A percentile compares a stretch with the other conserved stretches of the same genome.
phyloP scores from a whole-genome alignment of 179 eudicot species.

The Vitellaria paradoxa region DNA sequence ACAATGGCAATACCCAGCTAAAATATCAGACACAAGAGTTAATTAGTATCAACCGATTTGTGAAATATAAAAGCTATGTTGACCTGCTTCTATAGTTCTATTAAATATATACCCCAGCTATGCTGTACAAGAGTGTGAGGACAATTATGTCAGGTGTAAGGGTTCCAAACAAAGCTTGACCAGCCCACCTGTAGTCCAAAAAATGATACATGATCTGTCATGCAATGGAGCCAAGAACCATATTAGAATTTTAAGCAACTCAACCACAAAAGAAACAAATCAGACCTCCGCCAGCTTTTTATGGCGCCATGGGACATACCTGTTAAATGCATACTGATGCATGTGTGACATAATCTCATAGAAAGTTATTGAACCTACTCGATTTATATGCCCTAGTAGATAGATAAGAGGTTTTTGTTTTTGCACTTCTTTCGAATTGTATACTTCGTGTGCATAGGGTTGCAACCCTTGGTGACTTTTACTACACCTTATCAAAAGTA shows the following conservation, averaged over 20 bases:
- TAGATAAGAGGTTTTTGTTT: not conserved
- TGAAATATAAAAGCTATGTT: conserved; percentile 4
- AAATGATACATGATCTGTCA: conserved; percentile 6
- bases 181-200: conserved; percentile 84
- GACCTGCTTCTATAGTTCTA: conserved; percentile 9
- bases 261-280: not conserved
- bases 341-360: not conserved
- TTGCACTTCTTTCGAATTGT: too few relatives aligned
- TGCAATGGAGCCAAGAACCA: conserved; percentile 8
- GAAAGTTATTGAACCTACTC: conserved; percentile 1
- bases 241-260: not conserved
- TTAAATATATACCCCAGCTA: conserved; percentile 74
- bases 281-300: not conserved
- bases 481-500: too few relatives aligned
- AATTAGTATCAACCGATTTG: conserved; percentile 1
- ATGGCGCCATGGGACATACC: not conserved
- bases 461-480: too few relatives aligned
- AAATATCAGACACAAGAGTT: conserved; percentile 18
- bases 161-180: conserved; percentile 97
- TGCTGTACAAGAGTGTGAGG: conserved; percentile 88
- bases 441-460: too few relatives aligned
- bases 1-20: conserved; percentile 97
- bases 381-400: not conserved
- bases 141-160: conserved; percentile 86
- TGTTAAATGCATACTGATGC: not conserved